A percentile compares a stretch with the other conserved stretches of the same genome.
These are phyloP conservation scores for Xylariaceae sp. DNA, from an alignment of 2,329 filamentous ascomycete species.

Conservation along the genomic window DNA sequence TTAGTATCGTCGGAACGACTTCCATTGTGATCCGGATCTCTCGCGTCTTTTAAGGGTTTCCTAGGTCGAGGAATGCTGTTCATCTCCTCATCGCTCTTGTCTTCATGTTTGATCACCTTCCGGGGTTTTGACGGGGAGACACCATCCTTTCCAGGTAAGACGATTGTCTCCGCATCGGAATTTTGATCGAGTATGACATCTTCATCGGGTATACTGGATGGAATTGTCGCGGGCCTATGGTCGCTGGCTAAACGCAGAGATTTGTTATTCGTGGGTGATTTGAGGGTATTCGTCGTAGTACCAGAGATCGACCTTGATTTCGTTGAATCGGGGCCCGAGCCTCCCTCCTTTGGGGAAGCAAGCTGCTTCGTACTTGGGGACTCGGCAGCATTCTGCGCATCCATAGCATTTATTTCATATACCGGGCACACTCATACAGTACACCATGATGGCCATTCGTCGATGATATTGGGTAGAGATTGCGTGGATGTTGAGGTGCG, in stretches of 20 bases:
- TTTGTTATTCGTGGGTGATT: constrained; percentile 23
- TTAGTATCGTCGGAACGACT: constrained; percentile 35
- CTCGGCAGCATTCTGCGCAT: constrained; percentile 65
- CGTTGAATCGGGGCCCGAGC: constrained; percentile 35
- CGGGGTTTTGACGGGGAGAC: constrained; percentile 60
- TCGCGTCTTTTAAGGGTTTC: constrained; percentile 37
- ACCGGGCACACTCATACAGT: constrained; percentile 44
- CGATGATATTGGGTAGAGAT: constrained; percentile 31
- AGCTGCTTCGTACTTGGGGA: constrained; percentile 57
- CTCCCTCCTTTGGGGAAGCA: constrained; percentile 49
- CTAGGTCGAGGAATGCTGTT: constrained; percentile 34
- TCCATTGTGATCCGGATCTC: constrained; percentile 28
- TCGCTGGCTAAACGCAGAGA: constrained; percentile 32
- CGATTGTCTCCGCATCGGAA: constrained; percentile 69
- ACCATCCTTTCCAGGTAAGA: constrained; percentile 61
- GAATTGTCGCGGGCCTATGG: constrained; percentile 26
- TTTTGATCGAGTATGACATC: constrained; percentile 52
- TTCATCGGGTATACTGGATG: constrained; percentile 39
- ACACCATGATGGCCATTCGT: constrained; percentile 55
- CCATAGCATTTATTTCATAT: constrained; percentile 61
- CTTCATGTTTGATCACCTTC: constrained; percentile 62
- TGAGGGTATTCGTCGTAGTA: constrained; percentile 23
- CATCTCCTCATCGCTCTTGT: constrained; percentile 55
- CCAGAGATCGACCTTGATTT: constrained; percentile 30
- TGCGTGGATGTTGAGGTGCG: constrained; percentile 14